A percentile compares a stretch with the other conserved stretches of the same genome.
These are phyloP conservation scores for Micractinium conductrix DNA, from an alignment of 139 green algal genomes.

Conservation along the genomic window DNA sequence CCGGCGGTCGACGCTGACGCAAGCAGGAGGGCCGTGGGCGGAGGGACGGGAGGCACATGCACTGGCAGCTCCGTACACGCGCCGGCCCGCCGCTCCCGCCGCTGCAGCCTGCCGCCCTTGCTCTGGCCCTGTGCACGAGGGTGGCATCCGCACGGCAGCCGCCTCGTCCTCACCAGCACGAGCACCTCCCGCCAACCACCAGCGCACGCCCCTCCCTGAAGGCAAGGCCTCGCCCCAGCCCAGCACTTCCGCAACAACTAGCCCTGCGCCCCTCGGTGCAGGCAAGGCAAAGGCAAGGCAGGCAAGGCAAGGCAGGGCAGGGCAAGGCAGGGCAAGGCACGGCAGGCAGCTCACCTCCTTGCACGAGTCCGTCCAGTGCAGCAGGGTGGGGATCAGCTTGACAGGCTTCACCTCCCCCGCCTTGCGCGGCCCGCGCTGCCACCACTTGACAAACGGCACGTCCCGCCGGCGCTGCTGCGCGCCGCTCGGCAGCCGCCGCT, in stretches of 20 bases:
- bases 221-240: neutral
- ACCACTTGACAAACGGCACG: neutral
- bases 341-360: neutral
- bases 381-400: neutral
- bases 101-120: no score
- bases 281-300: no score
- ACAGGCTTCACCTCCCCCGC: neutral
- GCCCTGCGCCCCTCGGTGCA: no score
- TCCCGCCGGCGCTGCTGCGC: neutral
- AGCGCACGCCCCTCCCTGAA: neutral
- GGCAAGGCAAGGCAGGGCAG: no score
- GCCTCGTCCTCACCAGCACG: no score
- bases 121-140: no score
- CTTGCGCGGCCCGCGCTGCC: neutral
- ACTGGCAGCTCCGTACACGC: no score
- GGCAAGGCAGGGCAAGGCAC: neutral
- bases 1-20: neutral
- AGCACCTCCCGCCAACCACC: no score
- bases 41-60: neutral
- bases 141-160: no score
- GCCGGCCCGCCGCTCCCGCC: no score
- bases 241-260: neutral
- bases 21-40: neutral
- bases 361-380: conserved; percentile 9
- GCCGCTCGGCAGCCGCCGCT: neutral